These are phyloP conservation scores for Raphanus raphanistrum DNA, from an alignment of 345 rosid species.

Conservation along the genomic window DNA sequence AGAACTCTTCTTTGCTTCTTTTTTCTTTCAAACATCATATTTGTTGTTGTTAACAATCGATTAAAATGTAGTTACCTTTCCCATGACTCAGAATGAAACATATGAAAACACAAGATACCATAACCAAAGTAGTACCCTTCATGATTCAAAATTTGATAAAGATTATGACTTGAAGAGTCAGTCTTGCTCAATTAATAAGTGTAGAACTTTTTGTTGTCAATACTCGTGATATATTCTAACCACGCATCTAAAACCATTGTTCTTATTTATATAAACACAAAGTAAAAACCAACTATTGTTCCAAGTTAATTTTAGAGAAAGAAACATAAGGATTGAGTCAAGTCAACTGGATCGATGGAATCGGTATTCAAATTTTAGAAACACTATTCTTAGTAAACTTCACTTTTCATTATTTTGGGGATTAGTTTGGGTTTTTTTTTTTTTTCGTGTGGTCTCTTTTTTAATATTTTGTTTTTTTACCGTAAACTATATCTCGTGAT, in stretches of 20 bases:
- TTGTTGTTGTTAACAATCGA: neutral
- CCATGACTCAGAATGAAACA: neutral
- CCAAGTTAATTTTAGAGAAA: neutral
- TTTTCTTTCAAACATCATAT: neutral
- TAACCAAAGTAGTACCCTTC: neutral
- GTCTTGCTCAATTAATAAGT: neutral
- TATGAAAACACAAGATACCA: neutral
- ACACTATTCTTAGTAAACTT: neutral
- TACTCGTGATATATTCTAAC: neutral
- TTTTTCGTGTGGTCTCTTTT: neutral
- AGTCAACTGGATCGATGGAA: neutral
- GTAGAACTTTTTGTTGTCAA: neutral
- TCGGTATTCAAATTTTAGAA: neutral
- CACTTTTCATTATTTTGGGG: neutral
- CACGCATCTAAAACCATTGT: neutral
- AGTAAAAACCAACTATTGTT: neutral
- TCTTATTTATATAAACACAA: neutral
- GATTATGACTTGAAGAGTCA: neutral
- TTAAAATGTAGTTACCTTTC: neutral
- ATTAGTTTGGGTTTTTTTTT: neutral
- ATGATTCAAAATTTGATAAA: neutral
- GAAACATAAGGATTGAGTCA: neutral
- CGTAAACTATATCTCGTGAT: neutral
- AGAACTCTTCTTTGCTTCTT: neutral
- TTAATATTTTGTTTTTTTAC: neutral